Evolutionary conservation across 768 basidiomycete genomes (phyloP), one percentile per base, ranked within the genome.

Genomic region (Mycena pura): DNA sequence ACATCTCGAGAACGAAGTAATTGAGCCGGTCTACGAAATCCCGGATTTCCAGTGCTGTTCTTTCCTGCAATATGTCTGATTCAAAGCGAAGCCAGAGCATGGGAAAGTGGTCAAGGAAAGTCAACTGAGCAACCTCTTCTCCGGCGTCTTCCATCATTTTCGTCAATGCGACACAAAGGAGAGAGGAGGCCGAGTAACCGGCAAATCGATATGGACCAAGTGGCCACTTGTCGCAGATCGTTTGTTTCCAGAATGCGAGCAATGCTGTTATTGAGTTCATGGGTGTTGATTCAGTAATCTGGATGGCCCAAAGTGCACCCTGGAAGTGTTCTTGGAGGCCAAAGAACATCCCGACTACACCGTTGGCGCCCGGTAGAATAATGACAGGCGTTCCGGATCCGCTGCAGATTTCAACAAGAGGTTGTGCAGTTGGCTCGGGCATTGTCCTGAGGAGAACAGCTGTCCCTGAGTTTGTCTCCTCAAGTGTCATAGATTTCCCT

Each of bases 341-440:
- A 10, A 22, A 39, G 50, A 60, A 60, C 5, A 24, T 34, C 9
- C 38, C 19, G 6, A 41, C 38, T 14, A 17, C 9, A 8, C 49
- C 58, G 14, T 21, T 60, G 14, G n/a, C 51, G 22, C 40, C 53
- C 14, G 53, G 40, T 15, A 55, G 53, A 29, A 55, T 55, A 19
- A 55, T 43, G 8, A 44, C n/a, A 9, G 53, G 53, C 9, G 22
- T 44, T 19, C 29, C 53, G 4, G 22, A 24, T 15, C 53, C 53
- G 25, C n/a, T n/a, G 28, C 53, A 55, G 24, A 55, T 55, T 34
- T 60, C 29, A 9, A 60, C 40, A 24, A 60, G 15, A 27, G 58
- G 7, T 17, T 43, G 56, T 52, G 11, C 72, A 56, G 14, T 61
- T 70, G 41, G 11, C 21, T n/a, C n/a, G n/a, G n/a, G n/a, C n/a